Conservation (phyloP, 2,329 filamentous ascomycete genomes). For the Fusarium sp. region DNA sequence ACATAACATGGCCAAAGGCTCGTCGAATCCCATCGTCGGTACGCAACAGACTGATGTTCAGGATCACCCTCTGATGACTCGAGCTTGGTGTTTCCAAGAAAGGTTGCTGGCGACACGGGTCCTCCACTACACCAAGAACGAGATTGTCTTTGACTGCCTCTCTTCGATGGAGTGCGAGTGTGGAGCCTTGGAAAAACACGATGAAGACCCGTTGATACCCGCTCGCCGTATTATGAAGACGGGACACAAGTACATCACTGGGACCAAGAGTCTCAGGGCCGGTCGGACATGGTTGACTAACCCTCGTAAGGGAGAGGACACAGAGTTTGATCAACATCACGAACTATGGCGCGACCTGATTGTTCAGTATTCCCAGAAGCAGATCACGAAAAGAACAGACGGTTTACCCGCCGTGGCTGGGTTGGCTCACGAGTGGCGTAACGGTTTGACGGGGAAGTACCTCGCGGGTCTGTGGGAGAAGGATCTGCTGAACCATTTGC, state of each 20-base stretch:
- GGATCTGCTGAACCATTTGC: constrained; percentile 29
- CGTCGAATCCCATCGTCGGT: constrained; percentile 13
- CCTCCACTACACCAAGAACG: constrained; percentile 45
- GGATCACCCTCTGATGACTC: constrained; percentile 33
- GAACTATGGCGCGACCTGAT: constrained; percentile 42
- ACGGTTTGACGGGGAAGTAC: constrained; percentile 31
- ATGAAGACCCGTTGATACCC: constrained; percentile 27
- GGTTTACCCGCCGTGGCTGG: constrained; percentile 42
- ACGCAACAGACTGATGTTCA: background rate
- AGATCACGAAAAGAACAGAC: constrained; percentile 37
- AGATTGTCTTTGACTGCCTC: constrained; percentile 43
- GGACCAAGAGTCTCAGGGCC: constrained; percentile 7
- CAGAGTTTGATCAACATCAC: constrained; percentile 24
- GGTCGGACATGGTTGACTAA: background rate
- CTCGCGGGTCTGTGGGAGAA: constrained; percentile 43
- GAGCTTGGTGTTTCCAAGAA: constrained; percentile 49
- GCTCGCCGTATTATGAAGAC: constrained; percentile 38
- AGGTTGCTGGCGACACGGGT: constrained; percentile 43
- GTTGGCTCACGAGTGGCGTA: constrained; percentile 35
- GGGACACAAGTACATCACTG: constrained; percentile 32
- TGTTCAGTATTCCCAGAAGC: constrained; percentile 38
- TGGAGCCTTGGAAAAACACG: constrained; percentile 27
- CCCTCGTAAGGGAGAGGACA: background rate
- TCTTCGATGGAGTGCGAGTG: constrained; percentile 43
- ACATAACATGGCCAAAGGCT: constrained; percentile 7